phyloP scores from a whole-genome alignment of 1,284 basidiomycete species.

The Bondarzewia mesenterica region DNA sequence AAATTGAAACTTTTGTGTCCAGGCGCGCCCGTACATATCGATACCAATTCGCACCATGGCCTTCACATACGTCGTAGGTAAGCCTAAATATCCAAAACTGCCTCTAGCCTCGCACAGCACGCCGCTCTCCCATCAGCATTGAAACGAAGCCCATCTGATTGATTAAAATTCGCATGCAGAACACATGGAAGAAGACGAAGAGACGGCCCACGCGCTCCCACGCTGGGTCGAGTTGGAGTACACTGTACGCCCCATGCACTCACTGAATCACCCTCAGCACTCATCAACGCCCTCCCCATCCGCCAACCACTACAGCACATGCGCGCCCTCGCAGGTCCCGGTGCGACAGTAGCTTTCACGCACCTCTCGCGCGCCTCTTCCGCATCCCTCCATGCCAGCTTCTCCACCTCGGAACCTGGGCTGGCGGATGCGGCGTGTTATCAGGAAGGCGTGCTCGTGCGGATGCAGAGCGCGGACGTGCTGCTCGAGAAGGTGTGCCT shows the following conservation, averaged over 20 bases:
- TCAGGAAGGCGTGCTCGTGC: constrained; percentile 53
- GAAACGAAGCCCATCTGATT: not conserved
- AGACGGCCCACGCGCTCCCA: constrained; percentile 60
- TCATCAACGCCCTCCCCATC: not conserved
- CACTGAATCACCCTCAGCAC: constrained; percentile 26
- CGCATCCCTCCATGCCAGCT: constrained; percentile 41
- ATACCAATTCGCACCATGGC: constrained; percentile 6
- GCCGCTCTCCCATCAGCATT: not conserved
- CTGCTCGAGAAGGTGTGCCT: constrained; percentile 67
- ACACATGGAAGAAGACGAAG: constrained; percentile 94
- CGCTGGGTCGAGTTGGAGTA: constrained; percentile 90
- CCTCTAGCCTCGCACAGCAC: not conserved
- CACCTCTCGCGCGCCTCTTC: constrained; percentile 70
- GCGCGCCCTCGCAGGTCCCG: constrained; percentile 65
- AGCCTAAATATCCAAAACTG: not conserved
- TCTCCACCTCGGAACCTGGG: constrained; percentile 21
- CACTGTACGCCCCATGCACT: constrained; percentile 27
- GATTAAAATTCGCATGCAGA: constrained; percentile 46
- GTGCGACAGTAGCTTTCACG: constrained; percentile 72
- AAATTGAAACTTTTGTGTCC: too few species aligned
- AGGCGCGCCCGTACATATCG: too few species aligned
- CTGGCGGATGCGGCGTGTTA: constrained; percentile 49
- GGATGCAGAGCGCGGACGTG: constrained; percentile 48
- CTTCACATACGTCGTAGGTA: constrained; percentile 17
- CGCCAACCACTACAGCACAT: constrained; percentile 66